These are phyloP conservation scores for Irpex sp. DNA, from an alignment of 1,284 basidiomycete genomes.

Conservation along the genomic window DNA sequence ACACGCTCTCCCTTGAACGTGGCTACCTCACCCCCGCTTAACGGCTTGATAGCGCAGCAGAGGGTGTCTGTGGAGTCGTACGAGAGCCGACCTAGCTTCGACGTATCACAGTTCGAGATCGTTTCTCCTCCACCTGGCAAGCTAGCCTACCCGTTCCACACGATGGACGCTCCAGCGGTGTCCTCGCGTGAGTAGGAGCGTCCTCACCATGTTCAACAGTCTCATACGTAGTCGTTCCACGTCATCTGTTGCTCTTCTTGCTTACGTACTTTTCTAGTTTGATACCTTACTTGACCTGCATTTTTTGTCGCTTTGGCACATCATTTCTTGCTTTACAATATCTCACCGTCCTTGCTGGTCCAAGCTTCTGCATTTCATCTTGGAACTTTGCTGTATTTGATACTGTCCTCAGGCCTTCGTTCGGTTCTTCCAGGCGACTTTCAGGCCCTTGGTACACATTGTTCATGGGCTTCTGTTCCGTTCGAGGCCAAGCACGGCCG, in stretches of 20 bases:
- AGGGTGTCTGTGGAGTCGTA: slow-evolving; percentile 31
- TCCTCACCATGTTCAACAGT: not conserved
- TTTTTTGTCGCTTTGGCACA: not conserved
- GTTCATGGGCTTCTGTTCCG: not conserved
- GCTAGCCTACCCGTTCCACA: slow-evolving; percentile 38
- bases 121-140: slow-evolving; percentile 26
- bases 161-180: slow-evolving; percentile 32
- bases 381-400: slow-evolving; percentile 10
- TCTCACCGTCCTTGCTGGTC: slow-evolving; percentile 4
- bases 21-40: slow-evolving; percentile 28
- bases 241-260: not conserved
- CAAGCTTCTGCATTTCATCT: slow-evolving; percentile 2
- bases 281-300: not conserved
- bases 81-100: slow-evolving; percentile 30
- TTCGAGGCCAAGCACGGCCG: not conserved
- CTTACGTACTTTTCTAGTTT: slow-evolving; percentile 1
- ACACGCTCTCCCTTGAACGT: slow-evolving; percentile 24
- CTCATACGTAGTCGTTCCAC: not conserved
- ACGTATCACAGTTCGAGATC: slow-evolving; percentile 34
- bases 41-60: slow-evolving; percentile 19
- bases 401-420: not conserved
- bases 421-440: not conserved
- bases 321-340: not conserved
- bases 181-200: slow-evolving; percentile 17
- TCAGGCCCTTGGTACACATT: not conserved